phyloP scores from a whole-genome alignment of 352 stramenopile species.

The Globisporangium spiculum region DNA sequence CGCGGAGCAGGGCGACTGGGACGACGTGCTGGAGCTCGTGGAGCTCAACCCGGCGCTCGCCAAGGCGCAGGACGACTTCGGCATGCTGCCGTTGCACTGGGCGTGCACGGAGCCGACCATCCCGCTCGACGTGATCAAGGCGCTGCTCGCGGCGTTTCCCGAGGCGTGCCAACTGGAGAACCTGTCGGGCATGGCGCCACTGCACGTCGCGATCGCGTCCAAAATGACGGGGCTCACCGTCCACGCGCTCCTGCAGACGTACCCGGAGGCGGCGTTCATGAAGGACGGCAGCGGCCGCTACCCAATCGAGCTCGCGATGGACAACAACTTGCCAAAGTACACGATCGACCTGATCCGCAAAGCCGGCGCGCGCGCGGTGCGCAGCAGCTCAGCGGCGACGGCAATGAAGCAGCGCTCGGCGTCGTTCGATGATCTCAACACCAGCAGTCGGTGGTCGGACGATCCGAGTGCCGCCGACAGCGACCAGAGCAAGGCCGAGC shows the following conservation, averaged over 20 bases:
- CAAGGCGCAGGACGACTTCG: constrained; percentile 74
- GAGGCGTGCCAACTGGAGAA: constrained; percentile 62
- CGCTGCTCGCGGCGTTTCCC: constrained; percentile 51
- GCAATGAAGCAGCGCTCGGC: constrained; percentile 29
- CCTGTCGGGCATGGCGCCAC: constrained; percentile 70
- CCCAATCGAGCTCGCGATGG: constrained; percentile 61
- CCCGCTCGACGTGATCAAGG: constrained; percentile 40
- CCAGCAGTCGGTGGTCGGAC: constrained; percentile 10
- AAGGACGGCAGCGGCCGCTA: constrained; percentile 58
- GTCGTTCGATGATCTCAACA: constrained; percentile 34
- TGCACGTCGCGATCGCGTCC: constrained; percentile 78
- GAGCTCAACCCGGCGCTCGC: constrained; percentile 34
- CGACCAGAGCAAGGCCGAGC: constrained; percentile 25
- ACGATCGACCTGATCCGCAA: constrained; percentile 73
- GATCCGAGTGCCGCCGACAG: constrained; percentile 13
- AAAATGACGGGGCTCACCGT: constrained; percentile 63
- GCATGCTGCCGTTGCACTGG: constrained; percentile 85
- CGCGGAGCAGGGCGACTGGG: constrained; percentile 70
- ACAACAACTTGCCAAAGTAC: constrained; percentile 60
- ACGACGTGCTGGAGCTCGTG: constrained; percentile 46
- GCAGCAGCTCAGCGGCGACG: constrained; percentile 16
- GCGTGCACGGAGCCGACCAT: constrained; percentile 65
- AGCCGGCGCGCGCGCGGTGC: constrained; percentile 38
- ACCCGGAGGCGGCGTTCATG: constrained; percentile 31
- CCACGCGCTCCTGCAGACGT: constrained; percentile 40